Conservation (phyloP, 2,329 filamentous ascomycete genomes). For the Tolypocladium ophioglossoides region DNA sequence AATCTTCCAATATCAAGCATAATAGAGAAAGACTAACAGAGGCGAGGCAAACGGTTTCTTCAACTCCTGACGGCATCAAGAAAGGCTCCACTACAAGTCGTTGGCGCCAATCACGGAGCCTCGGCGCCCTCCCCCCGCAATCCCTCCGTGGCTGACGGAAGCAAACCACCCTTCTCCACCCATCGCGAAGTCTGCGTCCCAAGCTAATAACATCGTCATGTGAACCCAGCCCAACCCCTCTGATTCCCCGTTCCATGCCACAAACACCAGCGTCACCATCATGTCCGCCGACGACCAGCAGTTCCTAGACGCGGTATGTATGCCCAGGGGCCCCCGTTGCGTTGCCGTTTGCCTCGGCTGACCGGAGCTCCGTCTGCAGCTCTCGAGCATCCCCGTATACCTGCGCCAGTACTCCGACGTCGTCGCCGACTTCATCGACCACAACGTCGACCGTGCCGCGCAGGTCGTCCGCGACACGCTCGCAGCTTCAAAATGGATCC, state of each 20-base stretch:
- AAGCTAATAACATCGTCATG: conserved; percentile 2
- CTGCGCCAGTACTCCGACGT: conserved; percentile 60
- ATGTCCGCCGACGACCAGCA: conserved; percentile 77
- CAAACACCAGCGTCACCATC: conserved; percentile 15
- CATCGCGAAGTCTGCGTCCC: neutral
- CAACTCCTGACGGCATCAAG: neutral
- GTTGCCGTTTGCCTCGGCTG: neutral
- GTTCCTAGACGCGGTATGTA: conserved; percentile 63
- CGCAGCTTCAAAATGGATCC: conserved; percentile 61
- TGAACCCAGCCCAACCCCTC: conserved; percentile 1
- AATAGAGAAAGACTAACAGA: no score
- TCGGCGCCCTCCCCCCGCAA: neutral
- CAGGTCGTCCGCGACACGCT: conserved; percentile 58
- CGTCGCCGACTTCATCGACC: conserved; percentile 71
- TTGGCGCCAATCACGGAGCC: conserved; percentile 5
- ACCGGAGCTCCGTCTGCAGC: conserved; percentile 20
- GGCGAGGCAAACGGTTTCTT: neutral
- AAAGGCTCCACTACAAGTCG: neutral
- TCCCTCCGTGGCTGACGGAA: neutral
- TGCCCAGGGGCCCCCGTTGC: neutral
- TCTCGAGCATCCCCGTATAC: conserved; percentile 47
- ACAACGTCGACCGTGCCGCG: conserved; percentile 68
- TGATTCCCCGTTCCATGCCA: neutral
- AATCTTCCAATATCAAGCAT: neutral
- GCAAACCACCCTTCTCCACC: neutral